Conservation (phyloP, 1,284 basidiomycete species). For the Ustilago trichophora region DNA sequence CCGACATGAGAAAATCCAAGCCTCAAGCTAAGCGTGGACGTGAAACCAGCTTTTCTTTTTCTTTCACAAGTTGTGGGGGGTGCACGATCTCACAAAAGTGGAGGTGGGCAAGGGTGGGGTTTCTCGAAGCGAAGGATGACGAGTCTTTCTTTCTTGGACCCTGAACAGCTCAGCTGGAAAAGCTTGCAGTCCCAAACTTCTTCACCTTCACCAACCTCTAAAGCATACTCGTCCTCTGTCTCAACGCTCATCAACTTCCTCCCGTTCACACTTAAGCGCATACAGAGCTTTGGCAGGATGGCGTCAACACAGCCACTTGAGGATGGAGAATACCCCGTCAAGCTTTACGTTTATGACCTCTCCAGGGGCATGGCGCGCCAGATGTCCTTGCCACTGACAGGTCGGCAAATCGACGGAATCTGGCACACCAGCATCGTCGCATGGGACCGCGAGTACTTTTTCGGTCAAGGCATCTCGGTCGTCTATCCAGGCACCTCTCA, state of each 20-base stretch:
- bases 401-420: conserved; percentile 68
- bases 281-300: conserved; percentile 9
- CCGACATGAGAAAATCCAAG: conserved; percentile 7
- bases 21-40: neutral
- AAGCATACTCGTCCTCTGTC: too few relatives aligned
- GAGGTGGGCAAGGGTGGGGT: neutral
- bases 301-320: neutral
- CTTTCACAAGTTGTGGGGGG: too few relatives aligned
- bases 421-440: conserved; percentile 86
- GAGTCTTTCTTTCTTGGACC: too few relatives aligned
- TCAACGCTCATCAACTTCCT: too few relatives aligned
- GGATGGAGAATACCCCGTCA: conserved; percentile 26
- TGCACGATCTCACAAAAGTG: neutral
- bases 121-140: too few relatives aligned
- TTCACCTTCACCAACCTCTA: neutral
- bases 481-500: conserved; percentile 68
- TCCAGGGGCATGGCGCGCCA: conserved; percentile 82
- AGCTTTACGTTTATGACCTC: conserved; percentile 89
- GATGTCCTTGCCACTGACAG: conserved; percentile 80
- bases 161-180: too few relatives aligned
- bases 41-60: neutral
- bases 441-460: conserved; percentile 84
- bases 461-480: conserved; percentile 81
- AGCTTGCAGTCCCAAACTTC: neutral
- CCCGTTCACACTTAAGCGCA: too few relatives aligned